Percentiles rank a stretch among this genome's conserved stretches.
These are phyloP conservation scores for Talaromyces trachyspermus DNA, from an alignment of 495 filamentous ascomycete species.

Conservation along the genomic window DNA sequence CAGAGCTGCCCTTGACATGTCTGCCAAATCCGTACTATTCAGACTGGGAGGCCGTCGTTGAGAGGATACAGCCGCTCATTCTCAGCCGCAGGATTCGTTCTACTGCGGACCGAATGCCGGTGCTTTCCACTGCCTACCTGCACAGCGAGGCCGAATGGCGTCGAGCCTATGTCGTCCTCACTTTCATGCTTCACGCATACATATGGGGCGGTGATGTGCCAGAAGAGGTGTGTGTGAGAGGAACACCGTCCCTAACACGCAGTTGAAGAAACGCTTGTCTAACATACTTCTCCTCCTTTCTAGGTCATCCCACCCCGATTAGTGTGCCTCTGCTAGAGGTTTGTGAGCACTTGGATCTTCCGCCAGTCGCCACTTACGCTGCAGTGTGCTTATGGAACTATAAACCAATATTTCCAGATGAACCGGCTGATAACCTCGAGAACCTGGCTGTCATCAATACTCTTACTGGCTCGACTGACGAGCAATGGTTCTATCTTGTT, in stretches of 20 bases:
- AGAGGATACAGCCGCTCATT: slow-evolving; percentile 81
- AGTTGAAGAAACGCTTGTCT: too few species aligned
- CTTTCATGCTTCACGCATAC: slow-evolving; percentile 85
- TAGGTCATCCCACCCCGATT: slow-evolving; percentile 80
- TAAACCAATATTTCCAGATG: slow-evolving; percentile 74
- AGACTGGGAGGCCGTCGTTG: slow-evolving; percentile 79
- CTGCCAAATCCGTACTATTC: slow-evolving; percentile 86
- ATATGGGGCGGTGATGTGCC: slow-evolving; percentile 90
- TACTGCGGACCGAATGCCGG: slow-evolving; percentile 68
- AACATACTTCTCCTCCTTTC: too few species aligned
- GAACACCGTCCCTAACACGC: too few species aligned
- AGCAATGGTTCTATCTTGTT: slow-evolving; percentile 97
- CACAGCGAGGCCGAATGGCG: slow-evolving; percentile 82
- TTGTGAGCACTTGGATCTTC: slow-evolving; percentile 75
- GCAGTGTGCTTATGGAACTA: slow-evolving; percentile 94
- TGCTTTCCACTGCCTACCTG: slow-evolving; percentile 74
- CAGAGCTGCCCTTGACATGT: slow-evolving; percentile 66
- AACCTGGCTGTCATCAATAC: slow-evolving; percentile 81
- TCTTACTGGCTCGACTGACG: slow-evolving; percentile 92
- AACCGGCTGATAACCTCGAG: slow-evolving; percentile 70
- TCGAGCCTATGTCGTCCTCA: slow-evolving; percentile 79
- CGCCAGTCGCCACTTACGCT: slow-evolving; percentile 92
- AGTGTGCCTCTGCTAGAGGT: slow-evolving; percentile 74
- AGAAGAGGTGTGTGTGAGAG: slow-evolving; percentile 55
- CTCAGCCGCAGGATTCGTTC: slow-evolving; percentile 72